Conservation (phyloP, 2,329 filamentous ascomycete species). For the Claviceps arundinis region DNA sequence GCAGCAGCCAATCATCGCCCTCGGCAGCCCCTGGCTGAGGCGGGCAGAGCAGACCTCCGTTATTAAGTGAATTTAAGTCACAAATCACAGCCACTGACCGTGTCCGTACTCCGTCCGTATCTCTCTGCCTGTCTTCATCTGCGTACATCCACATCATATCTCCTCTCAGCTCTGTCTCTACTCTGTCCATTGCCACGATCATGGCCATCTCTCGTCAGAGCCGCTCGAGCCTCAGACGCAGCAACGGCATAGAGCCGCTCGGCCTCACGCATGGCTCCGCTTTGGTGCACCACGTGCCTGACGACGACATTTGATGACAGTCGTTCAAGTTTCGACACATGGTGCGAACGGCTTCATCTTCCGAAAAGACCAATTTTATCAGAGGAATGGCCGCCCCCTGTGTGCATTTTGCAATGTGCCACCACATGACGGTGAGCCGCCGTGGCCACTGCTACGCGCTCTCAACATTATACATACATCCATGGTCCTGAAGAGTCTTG, state of each 20-base stretch:
- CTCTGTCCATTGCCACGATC: not conserved
- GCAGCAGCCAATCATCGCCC: conserved; percentile 4
- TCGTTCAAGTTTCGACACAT: no score
- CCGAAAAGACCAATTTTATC: no score
- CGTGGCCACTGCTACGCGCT: not conserved
- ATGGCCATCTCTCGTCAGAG: not conserved
- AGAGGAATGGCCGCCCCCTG: not conserved
- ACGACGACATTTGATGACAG: no score
- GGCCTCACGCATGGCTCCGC: not conserved
- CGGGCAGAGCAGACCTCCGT: not conserved
- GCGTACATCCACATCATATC: not conserved
- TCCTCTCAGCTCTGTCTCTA: not conserved
- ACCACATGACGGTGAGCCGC: conserved; percentile 1
- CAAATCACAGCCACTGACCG: no score
- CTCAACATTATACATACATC: not conserved
- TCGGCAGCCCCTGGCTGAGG: not conserved
- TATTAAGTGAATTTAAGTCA: no score
- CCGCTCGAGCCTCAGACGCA: not conserved
- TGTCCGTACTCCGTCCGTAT: not conserved
- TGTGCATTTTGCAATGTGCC: not conserved
- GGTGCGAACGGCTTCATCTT: no score
- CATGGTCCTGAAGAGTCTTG: not conserved
- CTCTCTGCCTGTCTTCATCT: not conserved
- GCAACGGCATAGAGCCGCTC: not conserved
- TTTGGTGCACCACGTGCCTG: not conserved